Evolutionary conservation across 192 early-diverging fungal genomes (phyloP), one percentile per base, ranked within the genome.

Genomic region (Geranomyces michiganensis): DNA sequence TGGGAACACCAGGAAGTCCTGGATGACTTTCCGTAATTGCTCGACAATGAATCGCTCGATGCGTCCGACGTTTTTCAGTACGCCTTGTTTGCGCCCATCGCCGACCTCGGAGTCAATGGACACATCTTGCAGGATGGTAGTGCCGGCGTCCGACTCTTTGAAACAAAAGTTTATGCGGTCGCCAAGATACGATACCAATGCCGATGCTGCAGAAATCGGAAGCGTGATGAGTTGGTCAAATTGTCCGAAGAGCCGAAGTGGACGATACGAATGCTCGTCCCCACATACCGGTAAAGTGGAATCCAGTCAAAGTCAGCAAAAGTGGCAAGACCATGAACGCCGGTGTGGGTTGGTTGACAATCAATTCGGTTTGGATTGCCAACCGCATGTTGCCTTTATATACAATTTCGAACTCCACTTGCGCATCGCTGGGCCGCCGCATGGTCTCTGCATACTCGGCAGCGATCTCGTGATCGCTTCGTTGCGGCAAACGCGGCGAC

Each of bases 331-430:
- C 77, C 78, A 88, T 84, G 58, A 88, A 88, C 14, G 63, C 75
- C 15, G 86, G 86, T 0, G 87, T 88, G 0, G 87, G 87, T 31
- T 88, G 83, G 66, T 88, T 87, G n/a, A 88, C 78, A 59, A 87
- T 84, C 22, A 88, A 71, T 63, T 79, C 84, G 17, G 85, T 88
- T 47, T 70, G 46, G 31, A 88, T 79, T 15, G 79, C 76, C 53
- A 88, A 53, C 51, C 75, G 62, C 70, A 86, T 75, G 65, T 88
- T 81, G 8, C 87, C 87, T 22, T 79, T 75, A 62, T 86, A 88
- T 21, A 70, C 75, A 9, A 88, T 71, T 10, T 69, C 53, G 0
- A 88, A 56, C 62, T 88, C 87, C 1, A 88, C 49, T 68, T 88
- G 87, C 9, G 75, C 58, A 63, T 88, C 87, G 15, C 77, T 73